Evolutionary conservation across 2,329 filamentous ascomycete genomes (phyloP).

Genomic region (Eutypa lata): DNA sequence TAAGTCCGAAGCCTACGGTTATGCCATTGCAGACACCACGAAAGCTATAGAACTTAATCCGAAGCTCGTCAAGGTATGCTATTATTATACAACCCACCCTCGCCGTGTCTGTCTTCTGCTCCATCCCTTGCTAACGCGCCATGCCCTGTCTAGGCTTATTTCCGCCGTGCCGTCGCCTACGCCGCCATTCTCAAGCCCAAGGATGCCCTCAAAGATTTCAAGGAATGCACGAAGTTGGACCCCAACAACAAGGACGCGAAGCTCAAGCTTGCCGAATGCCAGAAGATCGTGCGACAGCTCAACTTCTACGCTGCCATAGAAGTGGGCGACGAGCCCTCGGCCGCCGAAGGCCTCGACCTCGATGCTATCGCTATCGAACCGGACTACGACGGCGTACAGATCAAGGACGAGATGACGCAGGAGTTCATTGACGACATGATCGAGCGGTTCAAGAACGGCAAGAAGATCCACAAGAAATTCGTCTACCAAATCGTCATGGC

Average conservation of each 20-base stretch:
- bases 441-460: constrained; percentile 89
- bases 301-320: constrained; percentile 96
- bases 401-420: constrained; percentile 84
- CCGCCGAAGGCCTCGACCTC: constrained; percentile 84
- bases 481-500: constrained; percentile 94
- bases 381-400: constrained; percentile 77
- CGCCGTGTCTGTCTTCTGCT: neutral
- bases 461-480: constrained; percentile 94
- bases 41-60: constrained; percentile 89
- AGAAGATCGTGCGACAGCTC: constrained; percentile 87
- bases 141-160: constrained; percentile 75
- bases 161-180: constrained; percentile 86
- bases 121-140: constrained; percentile 4
- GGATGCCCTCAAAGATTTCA: constrained; percentile 90
- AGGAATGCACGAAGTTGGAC: constrained; percentile 81
- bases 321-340: constrained; percentile 86
- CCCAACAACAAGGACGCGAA: constrained; percentile 88
- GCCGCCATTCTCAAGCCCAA: constrained; percentile 86
- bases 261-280: constrained; percentile 86
- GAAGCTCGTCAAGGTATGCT: constrained; percentile 76
- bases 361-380: constrained; percentile 80
- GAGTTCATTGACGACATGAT: constrained; percentile 99
- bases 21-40: constrained; percentile 84
- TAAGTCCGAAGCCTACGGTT: constrained; percentile 92
- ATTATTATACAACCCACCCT: neutral